Evolutionary conservation across 495 filamentous ascomycete species (phyloP), one percentile per base, ranked within the genome.

Genomic region (Penicillium argentinense): DNA sequence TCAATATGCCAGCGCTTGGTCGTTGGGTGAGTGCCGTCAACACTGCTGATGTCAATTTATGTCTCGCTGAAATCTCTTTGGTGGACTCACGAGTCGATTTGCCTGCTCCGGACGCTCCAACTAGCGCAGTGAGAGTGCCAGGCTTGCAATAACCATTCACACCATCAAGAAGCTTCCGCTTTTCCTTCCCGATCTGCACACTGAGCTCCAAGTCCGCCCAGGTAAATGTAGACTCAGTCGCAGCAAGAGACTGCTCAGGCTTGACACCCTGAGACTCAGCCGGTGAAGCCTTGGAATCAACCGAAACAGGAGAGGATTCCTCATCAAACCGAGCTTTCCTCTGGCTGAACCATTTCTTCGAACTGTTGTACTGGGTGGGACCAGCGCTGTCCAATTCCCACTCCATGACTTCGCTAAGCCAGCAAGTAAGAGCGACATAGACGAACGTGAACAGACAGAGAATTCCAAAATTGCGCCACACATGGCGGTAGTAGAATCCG

Each of bases 21-120:
- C 89, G 72, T 21, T 80, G 75, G 0, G 88, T 88, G 4, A 93
- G 71, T 3, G 89, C 87, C 63, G 91, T 88, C 26, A 93, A 67
- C n/a, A 92, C 65, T 66, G 28, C 39, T 23, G 0, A 23, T 7
- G 40, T 39, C 29, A 27, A 19, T 29, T 18, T 9, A 29, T 23
- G 17, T 6, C n/a, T n/a, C 9, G 23, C 25, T 22, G 14, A 13
- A 9, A 13, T 0, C n/a, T n/a, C n/a, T n/a, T n/a, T n/a, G n/a
- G n/a, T 13, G 0, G 30, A 16, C 65, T 53, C 54, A 68, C 96
- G 93, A 0, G 88, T 92, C 0, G 89, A 91, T 60, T 92, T 92
- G 25, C 89, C 89, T 12, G 89, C 89, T 12, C 89, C 89, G 12
- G 85, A 89, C 9, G 85, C 85, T n/a, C 88, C 88, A 77, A 92